Evolutionary conservation across 139 green algal genomes (phyloP).

Genomic region (Closterium sp.): DNA sequence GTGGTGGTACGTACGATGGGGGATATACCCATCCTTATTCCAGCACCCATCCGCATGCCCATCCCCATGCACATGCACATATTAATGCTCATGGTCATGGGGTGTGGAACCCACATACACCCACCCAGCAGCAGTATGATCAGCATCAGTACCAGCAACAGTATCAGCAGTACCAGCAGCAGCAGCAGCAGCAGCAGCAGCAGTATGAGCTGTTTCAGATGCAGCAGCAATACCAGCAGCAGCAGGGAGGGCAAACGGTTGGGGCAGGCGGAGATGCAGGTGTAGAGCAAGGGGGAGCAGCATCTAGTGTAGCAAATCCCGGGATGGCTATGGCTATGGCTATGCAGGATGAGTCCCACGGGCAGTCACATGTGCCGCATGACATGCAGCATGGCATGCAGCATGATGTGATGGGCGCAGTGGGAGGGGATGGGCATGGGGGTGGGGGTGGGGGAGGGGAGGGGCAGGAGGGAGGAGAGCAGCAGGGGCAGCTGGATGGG

Average conservation of each 20-base stretch:
- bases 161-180: neutral
- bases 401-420: too few species aligned
- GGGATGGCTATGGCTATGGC: neutral
- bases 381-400: too few species aligned
- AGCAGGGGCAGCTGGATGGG: too few species aligned
- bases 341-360: neutral
- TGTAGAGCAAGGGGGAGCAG: neutral
- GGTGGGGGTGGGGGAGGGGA: too few species aligned
- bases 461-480: too few species aligned
- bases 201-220: neutral
- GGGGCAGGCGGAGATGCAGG: too few species aligned
- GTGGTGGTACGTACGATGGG: neutral
- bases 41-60: neutral
- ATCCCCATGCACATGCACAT: neutral
- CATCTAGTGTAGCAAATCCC: neutral
- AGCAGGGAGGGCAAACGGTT: neutral
- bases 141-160: neutral
- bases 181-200: neutral
- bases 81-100: neutral
- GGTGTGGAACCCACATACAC: neutral
- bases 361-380: too few species aligned
- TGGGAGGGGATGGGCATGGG: too few species aligned
- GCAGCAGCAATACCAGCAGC: neutral
- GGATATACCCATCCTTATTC: neutral
- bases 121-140: neutral